Percentiles rank a stretch among this genome's conserved stretches.
These are phyloP conservation scores for Gossypium herbaceum DNA, from an alignment of 345 rosid genomes.

Conservation along the genomic window DNA sequence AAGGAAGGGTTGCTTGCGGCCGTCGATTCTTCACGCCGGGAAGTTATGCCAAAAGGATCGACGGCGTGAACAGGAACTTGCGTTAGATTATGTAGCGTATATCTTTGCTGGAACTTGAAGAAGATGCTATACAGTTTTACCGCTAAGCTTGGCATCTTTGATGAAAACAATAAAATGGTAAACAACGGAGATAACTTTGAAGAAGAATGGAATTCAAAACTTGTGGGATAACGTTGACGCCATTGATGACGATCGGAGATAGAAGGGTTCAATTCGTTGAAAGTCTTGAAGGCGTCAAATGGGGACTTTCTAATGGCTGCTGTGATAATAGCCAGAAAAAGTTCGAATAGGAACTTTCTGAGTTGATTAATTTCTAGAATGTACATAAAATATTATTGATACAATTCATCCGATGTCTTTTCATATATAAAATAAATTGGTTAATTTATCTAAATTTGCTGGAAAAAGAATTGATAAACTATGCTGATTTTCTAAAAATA, in stretches of 20 bases:
- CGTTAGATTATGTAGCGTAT: slow-evolving; percentile 40
- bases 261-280: slow-evolving; percentile 11
- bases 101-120: slow-evolving; percentile 58
- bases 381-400: too few species aligned
- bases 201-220: not conserved
- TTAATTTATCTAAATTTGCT: too few species aligned
- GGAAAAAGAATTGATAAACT: too few species aligned
- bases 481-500: too few species aligned
- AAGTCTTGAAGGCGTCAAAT: not conserved
- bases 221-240: not conserved
- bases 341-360: not conserved
- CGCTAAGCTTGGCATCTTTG: slow-evolving; percentile 52
- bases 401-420: too few species aligned
- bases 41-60: slow-evolving; percentile 46
- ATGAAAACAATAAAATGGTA: not conserved
- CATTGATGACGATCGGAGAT: slow-evolving; percentile 8
- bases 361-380: not conserved
- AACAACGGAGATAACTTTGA: not conserved
- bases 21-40: slow-evolving; percentile 51
- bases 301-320: not conserved
- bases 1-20: slow-evolving; percentile 52
- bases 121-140: slow-evolving; percentile 55
- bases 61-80: slow-evolving; percentile 28
- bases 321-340: not conserved
- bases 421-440: too few species aligned